Evolutionary conservation across 139 green algal genomes (phyloP), one percentile per base, ranked within the genome.

Genomic region (Parachlorella kessleri): DNA sequence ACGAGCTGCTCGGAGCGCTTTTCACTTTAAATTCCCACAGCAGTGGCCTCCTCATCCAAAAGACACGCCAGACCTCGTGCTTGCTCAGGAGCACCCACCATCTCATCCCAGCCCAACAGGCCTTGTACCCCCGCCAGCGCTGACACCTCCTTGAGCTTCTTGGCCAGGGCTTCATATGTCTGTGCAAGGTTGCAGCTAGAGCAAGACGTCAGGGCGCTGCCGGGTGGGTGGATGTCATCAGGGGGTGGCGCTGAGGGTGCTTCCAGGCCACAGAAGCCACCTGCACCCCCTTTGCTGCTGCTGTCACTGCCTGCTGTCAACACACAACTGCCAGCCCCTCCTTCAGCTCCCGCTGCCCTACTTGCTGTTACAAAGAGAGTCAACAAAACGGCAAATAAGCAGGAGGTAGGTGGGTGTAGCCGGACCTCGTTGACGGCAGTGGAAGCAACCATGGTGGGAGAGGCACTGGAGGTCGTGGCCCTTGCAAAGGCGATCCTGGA

Each of bases 111-210:
- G 14, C 80, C 80, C 63, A 96, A 83, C 66, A 97, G 84, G 0
- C 89, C 89, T 3, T 3, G 71, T 55, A 98, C 92, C 53, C 89
- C 90, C 3, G 73, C 21, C 3, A 97, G 84, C 0, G 86, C 75
- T 6, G 55, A 73, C 14, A 95, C 85, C 72, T 97, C 91, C 54
- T 87, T 86, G 18, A 98, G 85, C 83, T 92, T 92, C 32, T 87
- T 78, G 66, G 67, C 83, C 32, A 95, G 73, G 6, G 79, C 76
- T 0, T 89, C 70, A 70, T 95, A 96, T 2, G 55, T 33, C 54
- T 77, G 55, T n/a, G 21, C 14, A 72, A 72, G 14, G 21, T 1
- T 41, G n/a, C n/a, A n/a, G n/a, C n/a, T n/a, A n/a, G n/a, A n/a
- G n/a, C n/a, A n/a, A n/a, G n/a, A n/a, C n/a, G n/a, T n/a, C n/a